Evolutionary conservation across 331 rosid species (phyloP).

Genomic region (Ulmus americana): DNA sequence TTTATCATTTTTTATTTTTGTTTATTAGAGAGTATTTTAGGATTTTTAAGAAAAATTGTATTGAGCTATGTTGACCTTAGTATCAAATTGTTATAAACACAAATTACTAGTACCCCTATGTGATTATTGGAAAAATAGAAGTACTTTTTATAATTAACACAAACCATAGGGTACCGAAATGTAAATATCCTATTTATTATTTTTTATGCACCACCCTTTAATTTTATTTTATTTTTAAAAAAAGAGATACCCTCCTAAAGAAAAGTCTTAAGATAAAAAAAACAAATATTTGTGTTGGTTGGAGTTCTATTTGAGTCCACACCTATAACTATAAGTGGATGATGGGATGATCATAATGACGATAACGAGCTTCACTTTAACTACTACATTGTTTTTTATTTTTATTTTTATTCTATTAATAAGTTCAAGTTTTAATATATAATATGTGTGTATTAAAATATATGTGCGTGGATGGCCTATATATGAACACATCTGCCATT

Average conservation of each 20-base stretch:
- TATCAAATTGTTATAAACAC: too few relatives aligned
- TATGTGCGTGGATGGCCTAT: too few relatives aligned
- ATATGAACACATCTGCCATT: too few relatives aligned
- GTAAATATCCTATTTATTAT: background rate
- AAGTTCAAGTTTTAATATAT: background rate
- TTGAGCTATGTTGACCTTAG: too few relatives aligned
- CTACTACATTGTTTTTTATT: background rate
- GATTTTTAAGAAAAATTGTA: too few relatives aligned
- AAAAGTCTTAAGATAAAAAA: background rate
- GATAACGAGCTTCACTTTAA: conserved; percentile 5
- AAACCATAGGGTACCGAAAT: too few relatives aligned
- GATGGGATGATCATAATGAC: background rate
- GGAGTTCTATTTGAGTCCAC: conserved; percentile 5
- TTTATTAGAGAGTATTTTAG: too few relatives aligned
- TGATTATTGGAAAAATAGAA: too few relatives aligned
- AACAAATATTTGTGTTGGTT: background rate
- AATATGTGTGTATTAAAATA: background rate
- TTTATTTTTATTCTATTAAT: background rate
- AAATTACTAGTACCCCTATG: too few relatives aligned
- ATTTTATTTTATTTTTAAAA: background rate
- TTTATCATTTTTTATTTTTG: too few relatives aligned
- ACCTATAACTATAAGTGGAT: conserved; percentile 2
- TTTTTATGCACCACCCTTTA: conserved; percentile 18
- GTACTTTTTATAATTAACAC: background rate
- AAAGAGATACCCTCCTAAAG: conserved; percentile 33